A percentile compares a stretch with the other conserved stretches of the same genome.
Evolutionary conservation across 352 stramenopile species (phyloP).

Genomic region (Phytophthora multivora): DNA sequence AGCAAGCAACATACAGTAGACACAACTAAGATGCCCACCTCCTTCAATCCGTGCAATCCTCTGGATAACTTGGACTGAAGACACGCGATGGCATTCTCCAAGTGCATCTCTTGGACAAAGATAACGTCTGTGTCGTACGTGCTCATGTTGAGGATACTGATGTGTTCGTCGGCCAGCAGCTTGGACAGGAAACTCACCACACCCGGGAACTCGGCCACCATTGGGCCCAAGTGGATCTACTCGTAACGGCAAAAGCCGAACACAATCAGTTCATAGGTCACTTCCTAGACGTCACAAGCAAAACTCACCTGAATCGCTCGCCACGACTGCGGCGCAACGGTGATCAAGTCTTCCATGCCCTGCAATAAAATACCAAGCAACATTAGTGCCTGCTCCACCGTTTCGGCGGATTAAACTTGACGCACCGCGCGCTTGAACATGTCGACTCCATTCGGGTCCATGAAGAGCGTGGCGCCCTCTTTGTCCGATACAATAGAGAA

Average conservation of each 20-base stretch:
- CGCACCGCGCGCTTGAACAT: conserved; percentile 81
- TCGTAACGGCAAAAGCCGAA: conserved; percentile 4
- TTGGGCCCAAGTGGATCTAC: conserved; percentile 84
- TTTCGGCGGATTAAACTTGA: background rate
- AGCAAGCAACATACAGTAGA: background rate
- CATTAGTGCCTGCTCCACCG: background rate
- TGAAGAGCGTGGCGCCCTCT: conserved; percentile 81
- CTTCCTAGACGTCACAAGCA: background rate
- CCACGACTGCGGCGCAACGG: conserved; percentile 75
- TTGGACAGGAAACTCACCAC: conserved; percentile 88
- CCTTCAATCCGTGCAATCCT: conserved; percentile 80
- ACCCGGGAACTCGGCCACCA: conserved; percentile 86
- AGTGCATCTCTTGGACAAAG: conserved; percentile 74
- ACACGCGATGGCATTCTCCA: conserved; percentile 76
- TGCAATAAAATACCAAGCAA: conserved; percentile 22
- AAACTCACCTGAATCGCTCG: conserved; percentile 69
- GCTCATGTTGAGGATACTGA: conserved; percentile 92
- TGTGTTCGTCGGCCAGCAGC: conserved; percentile 77
- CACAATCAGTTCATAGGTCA: conserved; percentile 2
- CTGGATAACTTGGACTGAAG: conserved; percentile 79
- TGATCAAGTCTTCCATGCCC: conserved; percentile 73
- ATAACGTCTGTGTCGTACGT: conserved; percentile 91
- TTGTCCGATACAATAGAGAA: conserved; percentile 84
- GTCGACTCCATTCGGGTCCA: conserved; percentile 81
- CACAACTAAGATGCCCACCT: conserved; percentile 37